A percentile compares a stretch with the other conserved stretches of the same genome.
Evolutionary conservation across 2,329 filamentous ascomycete species (phyloP).

Genomic region (Exophiala phaeomuriformis): DNA sequence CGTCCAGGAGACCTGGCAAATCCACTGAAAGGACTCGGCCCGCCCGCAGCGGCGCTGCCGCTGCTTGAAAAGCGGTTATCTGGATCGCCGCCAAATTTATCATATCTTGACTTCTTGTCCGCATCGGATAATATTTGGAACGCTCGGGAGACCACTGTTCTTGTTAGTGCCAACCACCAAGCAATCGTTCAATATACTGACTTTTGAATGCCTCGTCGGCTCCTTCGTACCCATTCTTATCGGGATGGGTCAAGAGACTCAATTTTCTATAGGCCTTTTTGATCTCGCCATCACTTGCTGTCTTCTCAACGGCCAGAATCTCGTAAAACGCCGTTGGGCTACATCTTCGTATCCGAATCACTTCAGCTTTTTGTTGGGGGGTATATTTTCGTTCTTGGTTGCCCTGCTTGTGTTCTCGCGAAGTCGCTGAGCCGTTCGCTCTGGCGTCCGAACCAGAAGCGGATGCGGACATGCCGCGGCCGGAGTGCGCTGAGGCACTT

Average conservation of each 20-base stretch:
- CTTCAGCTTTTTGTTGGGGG: slow-evolving; percentile 81
- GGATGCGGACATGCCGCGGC: slow-evolving; percentile 34
- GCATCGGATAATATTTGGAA: slow-evolving; percentile 89
- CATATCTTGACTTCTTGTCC: slow-evolving; percentile 84
- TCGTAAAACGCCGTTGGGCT: slow-evolving; percentile 87
- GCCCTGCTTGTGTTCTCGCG: slow-evolving; percentile 44
- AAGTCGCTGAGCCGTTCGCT: slow-evolving; percentile 37
- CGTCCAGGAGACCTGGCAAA: slow-evolving; percentile 42
- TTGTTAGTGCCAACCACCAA: slow-evolving; percentile 6
- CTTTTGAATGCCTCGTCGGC: slow-evolving; percentile 97
- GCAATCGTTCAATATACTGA: slow-evolving; percentile 34
- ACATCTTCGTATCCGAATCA: slow-evolving; percentile 81
- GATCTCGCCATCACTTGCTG: slow-evolving; percentile 70
- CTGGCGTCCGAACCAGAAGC: slow-evolving; percentile 41
- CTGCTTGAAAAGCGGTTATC: slow-evolving; percentile 71
- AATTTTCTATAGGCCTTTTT: slow-evolving; percentile 97
- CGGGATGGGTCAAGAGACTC: slow-evolving; percentile 88
- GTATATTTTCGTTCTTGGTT: slow-evolving; percentile 61
- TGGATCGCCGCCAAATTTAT: slow-evolving; percentile 84
- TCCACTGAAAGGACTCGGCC: slow-evolving; percentile 41
- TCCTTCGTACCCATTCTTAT: slow-evolving; percentile 95
- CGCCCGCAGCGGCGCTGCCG: slow-evolving; percentile 35
- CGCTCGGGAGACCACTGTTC: slow-evolving; percentile 72
- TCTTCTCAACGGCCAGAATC: slow-evolving; percentile 68
- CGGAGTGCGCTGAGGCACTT: neutral